Evolutionary conservation across 768 basidiomycete genomes (phyloP), one percentile per base, ranked within the genome.

Genomic region (Phylloporus arenicola): DNA sequence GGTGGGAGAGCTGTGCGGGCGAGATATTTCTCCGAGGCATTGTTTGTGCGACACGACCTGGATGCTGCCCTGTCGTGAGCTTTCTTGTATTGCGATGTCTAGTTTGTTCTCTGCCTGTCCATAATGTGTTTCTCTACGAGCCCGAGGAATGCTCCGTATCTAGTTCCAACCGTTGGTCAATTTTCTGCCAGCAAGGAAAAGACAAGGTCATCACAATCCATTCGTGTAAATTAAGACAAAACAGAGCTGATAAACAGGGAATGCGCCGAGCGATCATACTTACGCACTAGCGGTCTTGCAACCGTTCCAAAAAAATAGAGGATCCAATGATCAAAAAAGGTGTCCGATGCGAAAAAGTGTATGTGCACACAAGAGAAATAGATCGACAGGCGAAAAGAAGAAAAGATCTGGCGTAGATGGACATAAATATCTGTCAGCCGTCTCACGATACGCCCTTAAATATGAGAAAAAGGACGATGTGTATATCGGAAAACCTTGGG

Each of bases 1-100:
- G 93, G 88, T 12, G 95, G 95, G 10, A 76, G 86, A 56, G 77
- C 78, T 14, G 88, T 95, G 27, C 75, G 86, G 39, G 92, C 92
- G 37, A 74, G 86, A 58, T 94, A 93, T 64, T 94, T 84, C 62
- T 73, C 85, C 0, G 89, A 92, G 62, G 51, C 50, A 22, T 62
- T 68, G 39, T 90, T 86, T 60, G 56, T 60, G 16, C 72, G 66
- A 37, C 72, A 72, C 43, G 72, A 77, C 53, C 67, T 88, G 49
- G 79, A 87, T 56, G 66, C 57, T 27, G 55, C 73, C 16, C 47
- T 65, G 13, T 50, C 41, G 29, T 65, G 54, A 65, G 12, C 17
- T 10, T 38, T 24, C 7, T 53, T 17, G 4, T 43, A 27, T 27
- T 10, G n/a, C 11, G 11, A 27, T 17, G 6, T 45, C 6, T 38